Evolutionary conservation across 2,329 filamentous ascomycete genomes (phyloP).

Genomic region (Setomelanomma holmii): DNA sequence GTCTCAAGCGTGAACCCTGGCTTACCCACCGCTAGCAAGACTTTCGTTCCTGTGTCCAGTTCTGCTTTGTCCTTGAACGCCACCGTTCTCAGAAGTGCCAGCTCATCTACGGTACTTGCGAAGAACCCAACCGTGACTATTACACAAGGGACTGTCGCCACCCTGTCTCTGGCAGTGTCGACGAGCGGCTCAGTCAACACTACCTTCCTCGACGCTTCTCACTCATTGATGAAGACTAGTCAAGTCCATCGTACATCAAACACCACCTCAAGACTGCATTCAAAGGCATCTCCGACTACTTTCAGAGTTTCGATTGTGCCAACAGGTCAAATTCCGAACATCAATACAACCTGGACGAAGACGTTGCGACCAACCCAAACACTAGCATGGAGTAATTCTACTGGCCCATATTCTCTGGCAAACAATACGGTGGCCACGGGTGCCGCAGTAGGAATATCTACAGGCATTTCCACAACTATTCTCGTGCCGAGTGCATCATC

Average conservation of each 20-base stretch:
- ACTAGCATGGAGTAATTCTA: not conserved
- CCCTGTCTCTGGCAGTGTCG: too few relatives aligned
- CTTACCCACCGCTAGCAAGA: too few relatives aligned
- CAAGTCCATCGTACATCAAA: not conserved
- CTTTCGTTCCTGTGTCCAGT: too few relatives aligned
- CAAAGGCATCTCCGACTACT: not conserved
- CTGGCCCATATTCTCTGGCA: not conserved
- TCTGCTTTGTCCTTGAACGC: too few relatives aligned
- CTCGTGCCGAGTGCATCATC: not conserved
- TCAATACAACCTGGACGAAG: not conserved
- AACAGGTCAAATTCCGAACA: not conserved
- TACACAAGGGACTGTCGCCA: too few relatives aligned
- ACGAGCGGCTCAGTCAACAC: too few relatives aligned
- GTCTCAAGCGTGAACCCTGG: too few relatives aligned
- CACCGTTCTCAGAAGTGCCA: too few relatives aligned
- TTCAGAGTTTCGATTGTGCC: not conserved
- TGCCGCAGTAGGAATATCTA: not conserved
- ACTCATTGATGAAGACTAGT: too few relatives aligned
- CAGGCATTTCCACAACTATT: not conserved
- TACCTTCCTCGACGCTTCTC: too few relatives aligned
- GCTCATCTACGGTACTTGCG: too few relatives aligned
- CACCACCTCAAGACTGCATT: not conserved
- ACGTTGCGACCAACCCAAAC: not conserved
- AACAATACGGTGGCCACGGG: not conserved
- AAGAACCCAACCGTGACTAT: too few relatives aligned